Evolutionary conservation across 2,329 filamentous ascomycete genomes (phyloP), one percentile per base, ranked within the genome.

Genomic region (Endocalyx cinctus): DNA sequence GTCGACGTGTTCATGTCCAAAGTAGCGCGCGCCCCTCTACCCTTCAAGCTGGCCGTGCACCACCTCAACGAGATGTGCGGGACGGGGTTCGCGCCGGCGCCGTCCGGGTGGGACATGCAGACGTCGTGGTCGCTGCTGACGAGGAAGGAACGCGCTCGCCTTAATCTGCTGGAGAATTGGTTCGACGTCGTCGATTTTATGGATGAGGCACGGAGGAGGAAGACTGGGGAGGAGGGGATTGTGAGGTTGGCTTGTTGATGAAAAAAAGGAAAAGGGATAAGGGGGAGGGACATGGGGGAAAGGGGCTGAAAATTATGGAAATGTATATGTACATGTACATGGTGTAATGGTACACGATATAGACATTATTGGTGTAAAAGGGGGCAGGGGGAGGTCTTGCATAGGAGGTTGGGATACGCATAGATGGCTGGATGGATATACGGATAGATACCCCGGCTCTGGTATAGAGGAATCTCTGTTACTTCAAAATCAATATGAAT

Each of bases 21-120:
- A 38, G 70, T 70, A 8, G 68, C 75, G 8, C 63, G 66, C 25
- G 66, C 65, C 2, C 79, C 80, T 5, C 61, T 84, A 17, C 79
- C 79, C 2, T 70, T 77, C 42, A 79, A 80, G 54, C 60, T 85
- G 27, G 70, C 74, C 5, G 63, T 79, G 36, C 80, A 85, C 53
- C 82, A 85, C 53, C 52, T 85, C 17, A 69, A 66, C 36, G 78
- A 85, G 60, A 85, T 86, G 80, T 73, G 68, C 43, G 69, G 64
- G 2, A 71, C 74, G 5, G 75, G 74, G 12, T 69, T 77, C 56
- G 69, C 70, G 0, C 51, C 65, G 10, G 64, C 74, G 52, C n/a
- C n/a, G n/a, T n/a, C n/a, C n/a, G n/a, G n/a, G n/a, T n/a, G n/a
- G n/a, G n/a, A n/a, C n/a, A 51, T 2, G 52, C 64, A 46, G 73